Base-by-base conservation (phyloP, 208 protist genomes). In the Naegleria fowleri region DNA sequence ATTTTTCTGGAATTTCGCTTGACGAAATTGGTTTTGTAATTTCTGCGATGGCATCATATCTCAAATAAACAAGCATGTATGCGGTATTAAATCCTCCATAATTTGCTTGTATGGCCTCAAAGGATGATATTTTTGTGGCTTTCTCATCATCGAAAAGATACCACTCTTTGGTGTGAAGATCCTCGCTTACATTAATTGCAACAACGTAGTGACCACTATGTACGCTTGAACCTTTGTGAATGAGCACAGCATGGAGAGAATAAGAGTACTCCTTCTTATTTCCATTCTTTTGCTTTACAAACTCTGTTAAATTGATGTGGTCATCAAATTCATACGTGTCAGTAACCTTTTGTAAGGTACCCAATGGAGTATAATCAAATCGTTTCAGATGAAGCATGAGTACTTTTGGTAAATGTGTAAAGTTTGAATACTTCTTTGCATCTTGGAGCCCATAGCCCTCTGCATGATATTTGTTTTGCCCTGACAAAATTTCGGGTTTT, bases 341-440 rank as follows among this genome's bases (percentile, higher is more conserved):
- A 40, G 91, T 93, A 25, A 98, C 84, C 29, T 95, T 98, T 29
- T 94, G 90, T 3, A 95, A 91, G 67, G 95, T 93, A 41, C 94
- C 94, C 13, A 95, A 93, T 92, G 94, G 94, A 91, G 96, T 95
- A 92, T 97, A 97, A 40, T 96, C 95, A 92, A 97, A 98, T 88
- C 97, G 94, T 91, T 97, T 98, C 48, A 98, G 87, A 90, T 97
- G 96, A 67, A 98, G 95, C 93, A 95, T 95, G 48, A 96, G 95
- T 33, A 98, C 95, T 67, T 95, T 94, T 16, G 97, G 96, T 90
- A 98, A 97, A 36, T 94, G 88, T 5, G 93, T 84, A 91, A 98
- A 96, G 52, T 90, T 91, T 86, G 95, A 93, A 5, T 91, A 95
- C 52, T 96, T 95, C 58, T 97, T 94, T 83, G 97, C 94, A 55